Conservation (phyloP, 345 rosid genomes). For the Isatis tinctoria region DNA sequence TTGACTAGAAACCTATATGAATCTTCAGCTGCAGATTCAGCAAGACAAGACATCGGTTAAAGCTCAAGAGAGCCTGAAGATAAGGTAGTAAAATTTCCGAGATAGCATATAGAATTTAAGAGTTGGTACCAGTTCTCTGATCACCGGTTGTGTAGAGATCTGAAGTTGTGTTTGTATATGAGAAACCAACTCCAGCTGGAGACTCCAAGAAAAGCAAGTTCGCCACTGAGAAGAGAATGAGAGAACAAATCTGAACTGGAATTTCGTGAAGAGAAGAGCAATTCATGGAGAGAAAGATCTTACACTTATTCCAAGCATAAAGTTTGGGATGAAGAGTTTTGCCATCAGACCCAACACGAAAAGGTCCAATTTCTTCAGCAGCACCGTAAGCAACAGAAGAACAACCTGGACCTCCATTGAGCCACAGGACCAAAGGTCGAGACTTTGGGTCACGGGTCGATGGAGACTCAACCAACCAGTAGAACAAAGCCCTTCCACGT, state of each 20-base stretch:
- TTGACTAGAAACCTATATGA: slow-evolving; percentile 63
- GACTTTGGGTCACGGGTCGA: slow-evolving; percentile 52
- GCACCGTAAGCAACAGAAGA: slow-evolving; percentile 95
- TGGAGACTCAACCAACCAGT: slow-evolving; percentile 86
- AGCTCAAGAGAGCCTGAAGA: not conserved
- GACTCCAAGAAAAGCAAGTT: slow-evolving; percentile 91
- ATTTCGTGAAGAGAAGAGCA: not conserved
- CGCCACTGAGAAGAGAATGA: slow-evolving; percentile 51
- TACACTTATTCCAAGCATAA: slow-evolving; percentile 86
- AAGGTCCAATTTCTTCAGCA: slow-evolving; percentile 93
- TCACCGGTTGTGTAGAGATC: slow-evolving; percentile 86
- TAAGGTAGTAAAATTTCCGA: not conserved
- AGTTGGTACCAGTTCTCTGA: slow-evolving; percentile 66
- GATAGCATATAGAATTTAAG: not conserved
- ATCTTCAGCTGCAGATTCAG: slow-evolving; percentile 71
- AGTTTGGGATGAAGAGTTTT: slow-evolving; percentile 64
- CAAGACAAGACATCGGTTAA: not conserved
- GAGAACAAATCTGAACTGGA: slow-evolving; percentile 11
- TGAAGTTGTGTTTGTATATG: slow-evolving; percentile 74
- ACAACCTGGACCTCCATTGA: slow-evolving; percentile 96
- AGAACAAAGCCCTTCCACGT: slow-evolving; percentile 89
- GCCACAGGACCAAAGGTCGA: slow-evolving; percentile 88
- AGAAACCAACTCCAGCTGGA: slow-evolving; percentile 98
- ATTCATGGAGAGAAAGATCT: not conserved
- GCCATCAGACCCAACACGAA: slow-evolving; percentile 70